phyloP scores from a whole-genome alignment of 768 basidiomycete genomes.

The Psilocybe tampanensis region DNA sequence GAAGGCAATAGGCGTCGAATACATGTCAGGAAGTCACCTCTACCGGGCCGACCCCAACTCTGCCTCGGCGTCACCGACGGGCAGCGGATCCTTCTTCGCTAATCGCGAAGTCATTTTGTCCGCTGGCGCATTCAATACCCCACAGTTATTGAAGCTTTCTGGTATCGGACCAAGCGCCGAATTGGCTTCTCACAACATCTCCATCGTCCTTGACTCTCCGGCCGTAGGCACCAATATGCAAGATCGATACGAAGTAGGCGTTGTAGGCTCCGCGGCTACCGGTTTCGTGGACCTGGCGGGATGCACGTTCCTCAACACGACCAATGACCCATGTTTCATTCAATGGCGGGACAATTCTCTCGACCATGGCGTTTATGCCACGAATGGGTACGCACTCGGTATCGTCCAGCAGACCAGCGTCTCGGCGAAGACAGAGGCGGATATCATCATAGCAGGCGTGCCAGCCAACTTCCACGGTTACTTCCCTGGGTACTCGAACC shows the following conservation, averaged over 20 bases:
- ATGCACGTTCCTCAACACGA: conserved; percentile 9
- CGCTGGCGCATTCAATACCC: conserved; percentile 50
- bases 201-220: conserved; percentile 44
- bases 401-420: conserved; percentile 8
- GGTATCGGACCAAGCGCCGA: conserved; percentile 56
- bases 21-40: conserved; percentile 9
- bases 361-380: conserved; percentile 9
- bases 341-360: conserved; percentile 5
- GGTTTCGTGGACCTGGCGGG: not conserved
- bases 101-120: conserved; percentile 59
- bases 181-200: conserved; percentile 43
- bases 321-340: conserved; percentile 5
- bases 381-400: conserved; percentile 7
- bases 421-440: not conserved
- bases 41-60: conserved; percentile 7
- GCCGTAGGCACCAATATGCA: conserved; percentile 61
- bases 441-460: conserved; percentile 4
- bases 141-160: conserved; percentile 53
- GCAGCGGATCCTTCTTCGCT: conserved; percentile 44
- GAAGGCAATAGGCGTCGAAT: conserved; percentile 40
- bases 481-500: conserved; percentile 10
- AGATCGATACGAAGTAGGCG: conserved; percentile 31
- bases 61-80: conserved; percentile 13
- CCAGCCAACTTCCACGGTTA: conserved; percentile 12
- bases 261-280: not conserved